Evolutionary conservation across 192 early-diverging fungal species (phyloP), one percentile per base, ranked within the genome.

Genomic region (Backusella mclennaniae): DNA sequence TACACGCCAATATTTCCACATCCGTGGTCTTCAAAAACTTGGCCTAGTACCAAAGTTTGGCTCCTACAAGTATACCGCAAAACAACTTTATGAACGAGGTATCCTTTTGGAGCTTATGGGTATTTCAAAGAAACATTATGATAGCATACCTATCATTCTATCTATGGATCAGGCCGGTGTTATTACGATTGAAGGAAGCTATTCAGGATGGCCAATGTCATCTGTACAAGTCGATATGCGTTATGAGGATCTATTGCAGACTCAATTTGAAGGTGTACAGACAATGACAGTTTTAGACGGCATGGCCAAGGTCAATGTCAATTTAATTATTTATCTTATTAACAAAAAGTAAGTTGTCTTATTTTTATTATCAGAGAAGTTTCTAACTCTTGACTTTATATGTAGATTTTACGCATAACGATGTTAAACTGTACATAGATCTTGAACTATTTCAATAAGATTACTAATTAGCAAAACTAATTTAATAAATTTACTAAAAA

Each of bases 11-110:
- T 99, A 98, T 80, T 98, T 92, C 85, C 97, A 99, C 82, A 79
- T 97, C 73, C 87, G 92, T 26, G 94, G 94, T 49, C 87, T 99
- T 69, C 90, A 97, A 82, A 85, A 89, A 35, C 89, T 93, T 70
- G 97, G 97, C n/a, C 86, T 85, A 3, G 94, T 99, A 36, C 98
- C 98, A 1, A 87, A 94, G 75, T 99, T 97, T 83, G 98, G 98
- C 6, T 98, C 97, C 68, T 98, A 91, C 90, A 98, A 98, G 91
- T 99, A 97, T 86, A 95, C 95, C 29, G 98, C 97, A 8, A 92
- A 96, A 79, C 90, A 96, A 69, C 84, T 99, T 73, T 90, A 95
- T 80, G 94, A 97, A 74, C 94, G 95, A 84, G 96, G 96, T 72
- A 95, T 99, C 3, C 83, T 99, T 44, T 80, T 98, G 35, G 90